These are phyloP conservation scores for Monosporascus sp. DNA, from an alignment of 2,329 filamentous ascomycete species.

Conservation along the genomic window DNA sequence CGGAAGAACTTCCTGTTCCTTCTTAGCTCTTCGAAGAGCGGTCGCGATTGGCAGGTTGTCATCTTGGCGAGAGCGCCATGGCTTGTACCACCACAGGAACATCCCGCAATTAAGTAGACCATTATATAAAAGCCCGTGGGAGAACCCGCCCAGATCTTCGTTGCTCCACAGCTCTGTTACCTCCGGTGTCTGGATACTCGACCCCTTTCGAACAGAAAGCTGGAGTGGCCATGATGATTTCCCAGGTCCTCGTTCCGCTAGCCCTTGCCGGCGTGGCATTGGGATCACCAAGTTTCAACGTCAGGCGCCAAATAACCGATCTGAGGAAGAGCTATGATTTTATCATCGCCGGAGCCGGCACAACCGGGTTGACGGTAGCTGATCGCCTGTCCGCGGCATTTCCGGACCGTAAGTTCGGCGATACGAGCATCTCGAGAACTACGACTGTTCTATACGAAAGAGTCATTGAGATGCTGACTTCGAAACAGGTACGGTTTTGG, in stretches of 20 bases:
- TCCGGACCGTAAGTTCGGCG: constrained; percentile 15
- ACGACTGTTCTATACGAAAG: neutral
- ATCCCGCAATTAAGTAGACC: too few species aligned
- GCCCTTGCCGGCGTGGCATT: neutral
- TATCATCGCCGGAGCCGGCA: constrained; percentile 27
- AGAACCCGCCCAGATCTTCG: too few species aligned
- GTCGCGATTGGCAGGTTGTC: too few species aligned
- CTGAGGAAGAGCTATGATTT: constrained; percentile 26
- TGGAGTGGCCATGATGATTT: neutral
- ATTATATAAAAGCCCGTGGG: too few species aligned
- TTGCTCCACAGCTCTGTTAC: too few species aligned
- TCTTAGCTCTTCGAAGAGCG: too few species aligned
- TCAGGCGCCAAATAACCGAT: constrained; percentile 20
- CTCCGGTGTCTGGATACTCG: too few species aligned
- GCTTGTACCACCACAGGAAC: too few species aligned
- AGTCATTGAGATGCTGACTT: neutral
- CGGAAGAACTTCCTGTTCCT: too few species aligned
- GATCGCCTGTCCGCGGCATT: constrained; percentile 27
- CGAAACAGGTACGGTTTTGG: constrained; percentile 12
- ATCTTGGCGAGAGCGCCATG: too few species aligned
- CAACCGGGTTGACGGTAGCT: constrained; percentile 28
- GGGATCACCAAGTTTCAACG: neutral
- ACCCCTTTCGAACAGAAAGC: too few species aligned
- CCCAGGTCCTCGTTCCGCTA: neutral
- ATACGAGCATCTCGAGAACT: neutral